These are phyloP conservation scores for Vicia villosa DNA, from an alignment of 306 rosid genomes.

Conservation along the genomic window DNA sequence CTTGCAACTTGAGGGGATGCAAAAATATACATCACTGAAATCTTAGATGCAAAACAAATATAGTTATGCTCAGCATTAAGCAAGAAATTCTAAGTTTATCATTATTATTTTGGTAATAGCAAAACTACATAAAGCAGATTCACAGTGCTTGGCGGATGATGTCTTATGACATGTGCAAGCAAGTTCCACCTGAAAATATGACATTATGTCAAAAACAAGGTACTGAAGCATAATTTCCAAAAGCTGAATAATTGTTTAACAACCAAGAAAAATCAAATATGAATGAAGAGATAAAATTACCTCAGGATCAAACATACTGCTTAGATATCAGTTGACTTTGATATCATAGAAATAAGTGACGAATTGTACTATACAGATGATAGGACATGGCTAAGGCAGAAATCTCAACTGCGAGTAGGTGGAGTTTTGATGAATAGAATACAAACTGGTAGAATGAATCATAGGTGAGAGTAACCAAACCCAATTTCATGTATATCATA, in stretches of 20 bases:
- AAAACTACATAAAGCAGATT: conserved; percentile 27
- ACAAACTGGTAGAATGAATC: conserved; percentile 47
- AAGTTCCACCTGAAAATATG: conserved; percentile 71
- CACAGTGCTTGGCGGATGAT: conserved; percentile 50
- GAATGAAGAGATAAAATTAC: conserved; percentile 43
- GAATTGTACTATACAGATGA: conserved; percentile 46
- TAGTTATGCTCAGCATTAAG: conserved; percentile 24
- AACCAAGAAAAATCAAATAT: neutral
- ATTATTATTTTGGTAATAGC: conserved; percentile 32
- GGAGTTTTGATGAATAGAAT: conserved; percentile 50
- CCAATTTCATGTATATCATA: conserved; percentile 41
- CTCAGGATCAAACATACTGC: conserved; percentile 67
- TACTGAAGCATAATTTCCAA: neutral
- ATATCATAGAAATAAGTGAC: conserved; percentile 60
- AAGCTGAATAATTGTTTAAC: conserved; percentile 24
- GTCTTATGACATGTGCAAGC: conserved; percentile 61
- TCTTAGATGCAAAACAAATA: conserved; percentile 21
- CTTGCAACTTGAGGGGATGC: conserved; percentile 26
- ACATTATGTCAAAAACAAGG: neutral
- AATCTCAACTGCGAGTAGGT: conserved; percentile 47
- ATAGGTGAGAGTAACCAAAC: conserved; percentile 43
- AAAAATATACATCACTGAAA: conserved; percentile 19
- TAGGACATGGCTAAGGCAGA: conserved; percentile 49
- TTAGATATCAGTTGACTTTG: conserved; percentile 54
- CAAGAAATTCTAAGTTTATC: conserved; percentile 20